These are phyloP conservation scores for Pueraria montana DNA, from an alignment of 306 rosid species.

Conservation along the genomic window DNA sequence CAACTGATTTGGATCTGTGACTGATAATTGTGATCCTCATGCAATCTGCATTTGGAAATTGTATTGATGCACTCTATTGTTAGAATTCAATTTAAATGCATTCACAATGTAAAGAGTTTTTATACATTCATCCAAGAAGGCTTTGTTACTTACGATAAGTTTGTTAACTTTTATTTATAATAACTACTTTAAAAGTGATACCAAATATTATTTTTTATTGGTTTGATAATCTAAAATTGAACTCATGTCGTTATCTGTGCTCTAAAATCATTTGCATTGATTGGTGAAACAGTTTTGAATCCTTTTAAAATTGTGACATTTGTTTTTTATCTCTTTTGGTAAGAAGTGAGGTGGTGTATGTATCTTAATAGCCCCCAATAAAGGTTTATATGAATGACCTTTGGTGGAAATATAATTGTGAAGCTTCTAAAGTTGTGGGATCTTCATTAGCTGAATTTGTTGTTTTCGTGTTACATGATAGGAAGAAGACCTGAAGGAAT, in stretches of 20 bases:
- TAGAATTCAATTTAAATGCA: neutral
- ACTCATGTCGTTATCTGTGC: neutral
- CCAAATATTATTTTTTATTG: neutral
- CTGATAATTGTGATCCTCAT: neutral
- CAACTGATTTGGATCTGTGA: neutral
- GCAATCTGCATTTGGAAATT: neutral
- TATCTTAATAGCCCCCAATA: neutral
- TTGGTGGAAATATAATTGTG: neutral
- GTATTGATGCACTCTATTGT: neutral
- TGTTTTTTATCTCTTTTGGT: neutral
- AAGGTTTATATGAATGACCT: neutral
- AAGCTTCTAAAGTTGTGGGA: neutral
- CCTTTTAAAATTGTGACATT: neutral
- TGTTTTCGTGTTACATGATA: slow-evolving; percentile 47
- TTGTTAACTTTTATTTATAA: no score
- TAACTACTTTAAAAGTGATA: neutral
- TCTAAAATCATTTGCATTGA: neutral
- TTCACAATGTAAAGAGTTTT: no score
- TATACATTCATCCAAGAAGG: no score
- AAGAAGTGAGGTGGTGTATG: slow-evolving; percentile 7
- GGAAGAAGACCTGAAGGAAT: slow-evolving; percentile 91
- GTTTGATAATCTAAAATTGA: neutral
- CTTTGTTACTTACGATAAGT: no score
- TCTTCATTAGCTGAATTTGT: slow-evolving; percentile 36
- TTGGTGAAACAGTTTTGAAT: slow-evolving; percentile 16